Percentiles rank a stretch among this genome's conserved stretches.
phyloP scores from a whole-genome alignment of 192 early-diverging fungal species.

The Coemansia sp. region DNA sequence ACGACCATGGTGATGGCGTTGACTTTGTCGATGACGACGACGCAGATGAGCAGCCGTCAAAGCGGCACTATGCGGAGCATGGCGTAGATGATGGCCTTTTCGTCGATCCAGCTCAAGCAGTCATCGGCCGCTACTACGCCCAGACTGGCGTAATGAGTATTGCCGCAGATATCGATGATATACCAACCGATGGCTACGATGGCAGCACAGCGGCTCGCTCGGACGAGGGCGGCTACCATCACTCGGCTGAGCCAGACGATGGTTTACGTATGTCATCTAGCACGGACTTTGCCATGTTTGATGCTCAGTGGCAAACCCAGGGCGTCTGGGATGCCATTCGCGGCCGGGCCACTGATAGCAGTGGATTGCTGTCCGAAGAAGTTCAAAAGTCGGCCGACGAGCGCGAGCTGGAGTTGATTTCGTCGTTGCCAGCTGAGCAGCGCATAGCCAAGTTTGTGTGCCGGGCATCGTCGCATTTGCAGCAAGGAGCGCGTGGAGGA shows the following conservation, averaged over 20 bases:
- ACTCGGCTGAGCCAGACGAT: background rate
- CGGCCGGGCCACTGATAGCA: background rate
- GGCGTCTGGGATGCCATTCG: conserved; percentile 19
- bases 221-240: background rate
- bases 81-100: conserved; percentile 14
- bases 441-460: conserved; percentile 56
- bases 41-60: background rate
- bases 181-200: conserved; percentile 15
- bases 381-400: conserved; percentile 30
- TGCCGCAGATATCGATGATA: conserved; percentile 50
- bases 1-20: background rate
- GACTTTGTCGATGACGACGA: background rate
- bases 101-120: conserved; percentile 40
- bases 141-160: conserved; percentile 27
- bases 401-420: conserved; percentile 44
- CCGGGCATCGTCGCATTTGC: conserved; percentile 53
- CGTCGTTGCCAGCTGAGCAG: conserved; percentile 47
- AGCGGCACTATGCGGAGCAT: background rate
- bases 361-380: background rate
- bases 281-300: conserved; percentile 6
- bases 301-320: conserved; percentile 8
- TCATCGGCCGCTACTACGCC: conserved; percentile 50
- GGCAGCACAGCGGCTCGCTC: background rate
- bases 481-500: conserved; percentile 50
- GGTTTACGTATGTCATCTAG: background rate